Evolutionary conservation across 2,329 filamentous ascomycete genomes (phyloP).

Genomic region (Grosmannia huntii): DNA sequence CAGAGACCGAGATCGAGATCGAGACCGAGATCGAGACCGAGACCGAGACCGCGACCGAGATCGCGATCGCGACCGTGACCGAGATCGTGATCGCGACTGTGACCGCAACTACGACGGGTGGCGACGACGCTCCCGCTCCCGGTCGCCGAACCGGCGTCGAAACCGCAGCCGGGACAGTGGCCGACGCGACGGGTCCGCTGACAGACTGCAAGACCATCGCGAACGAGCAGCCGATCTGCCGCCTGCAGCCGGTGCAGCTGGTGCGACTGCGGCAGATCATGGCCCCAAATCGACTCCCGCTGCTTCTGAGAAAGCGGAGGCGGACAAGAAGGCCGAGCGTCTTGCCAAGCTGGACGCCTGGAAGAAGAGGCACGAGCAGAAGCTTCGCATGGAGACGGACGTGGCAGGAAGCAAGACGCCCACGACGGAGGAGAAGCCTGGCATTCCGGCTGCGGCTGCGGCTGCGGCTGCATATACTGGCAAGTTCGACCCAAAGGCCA

Average conservation of each 20-base stretch:
- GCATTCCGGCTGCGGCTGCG: conserved; percentile 15
- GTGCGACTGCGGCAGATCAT: neutral
- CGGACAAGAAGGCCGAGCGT: conserved; percentile 67
- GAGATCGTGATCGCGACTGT: conserved; percentile 42
- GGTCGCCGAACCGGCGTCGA: conserved; percentile 43
- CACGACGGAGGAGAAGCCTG: conserved; percentile 18
- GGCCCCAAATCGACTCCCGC: neutral
- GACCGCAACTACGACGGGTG: conserved; percentile 57
- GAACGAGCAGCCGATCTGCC: conserved; percentile 22
- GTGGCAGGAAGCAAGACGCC: conserved; percentile 47
- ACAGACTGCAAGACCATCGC: conserved; percentile 48
- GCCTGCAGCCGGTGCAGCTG: neutral
- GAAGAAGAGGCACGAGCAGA: conserved; percentile 80
- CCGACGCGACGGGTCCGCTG: conserved; percentile 57
- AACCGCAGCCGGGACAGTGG: conserved; percentile 54
- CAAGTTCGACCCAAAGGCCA: conserved; percentile 79
- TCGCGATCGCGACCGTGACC: conserved; percentile 48
- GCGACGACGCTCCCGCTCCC: conserved; percentile 49
- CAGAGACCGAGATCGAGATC: conserved; percentile 5
- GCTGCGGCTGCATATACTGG: conserved; percentile 49
- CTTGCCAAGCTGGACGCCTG: conserved; percentile 76
- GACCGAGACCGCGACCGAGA: conserved; percentile 34
- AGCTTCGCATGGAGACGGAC: conserved; percentile 59
- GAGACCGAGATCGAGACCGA: conserved; percentile 1
- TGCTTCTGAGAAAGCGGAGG: conserved; percentile 42